Percentiles rank a stretch among this genome's conserved stretches.
These are phyloP conservation scores for Gryganskiella cystojenkinii DNA, from an alignment of 192 early-diverging fungal species.

Conservation along the genomic window DNA sequence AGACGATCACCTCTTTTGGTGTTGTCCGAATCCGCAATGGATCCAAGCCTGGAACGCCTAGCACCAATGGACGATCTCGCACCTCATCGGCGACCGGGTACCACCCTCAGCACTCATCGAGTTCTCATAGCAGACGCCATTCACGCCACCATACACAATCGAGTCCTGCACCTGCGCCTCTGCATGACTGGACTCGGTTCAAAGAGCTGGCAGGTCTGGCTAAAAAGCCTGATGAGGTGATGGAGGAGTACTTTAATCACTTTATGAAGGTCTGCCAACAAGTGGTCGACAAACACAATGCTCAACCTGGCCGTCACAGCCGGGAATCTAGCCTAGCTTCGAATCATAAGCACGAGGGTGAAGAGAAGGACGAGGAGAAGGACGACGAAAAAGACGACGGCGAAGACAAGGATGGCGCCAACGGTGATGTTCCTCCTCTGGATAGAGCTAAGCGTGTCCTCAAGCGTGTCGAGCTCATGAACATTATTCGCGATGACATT, in stretches of 20 bases:
- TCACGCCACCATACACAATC: slow-evolving; percentile 30
- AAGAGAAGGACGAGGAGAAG: slow-evolving; percentile 42
- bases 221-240: slow-evolving; percentile 72
- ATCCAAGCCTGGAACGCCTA: slow-evolving; percentile 16
- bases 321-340: slow-evolving; percentile 41
- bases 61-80: slow-evolving; percentile 17
- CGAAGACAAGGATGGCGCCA: slow-evolving; percentile 55
- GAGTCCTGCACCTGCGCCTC: neutral
- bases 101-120: slow-evolving; percentile 38
- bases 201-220: slow-evolving; percentile 72
- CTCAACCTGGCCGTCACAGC: slow-evolving; percentile 25
- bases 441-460: slow-evolving; percentile 77
- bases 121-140: slow-evolving; percentile 32
- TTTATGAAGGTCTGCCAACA: slow-evolving; percentile 70
- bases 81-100: slow-evolving; percentile 24
- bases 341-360: slow-evolving; percentile 20
- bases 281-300: slow-evolving; percentile 56
- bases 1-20: slow-evolving; percentile 66
- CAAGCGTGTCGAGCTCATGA: slow-evolving; percentile 78
- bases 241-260: slow-evolving; percentile 72
- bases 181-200: slow-evolving; percentile 72
- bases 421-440: slow-evolving; percentile 66
- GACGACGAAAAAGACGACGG: slow-evolving; percentile 48
- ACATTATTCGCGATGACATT: slow-evolving; percentile 70
- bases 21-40: slow-evolving; percentile 55